These are phyloP conservation scores for Euphorbia tirucalli DNA, from an alignment of 345 rosid genomes.

Conservation along the genomic window DNA sequence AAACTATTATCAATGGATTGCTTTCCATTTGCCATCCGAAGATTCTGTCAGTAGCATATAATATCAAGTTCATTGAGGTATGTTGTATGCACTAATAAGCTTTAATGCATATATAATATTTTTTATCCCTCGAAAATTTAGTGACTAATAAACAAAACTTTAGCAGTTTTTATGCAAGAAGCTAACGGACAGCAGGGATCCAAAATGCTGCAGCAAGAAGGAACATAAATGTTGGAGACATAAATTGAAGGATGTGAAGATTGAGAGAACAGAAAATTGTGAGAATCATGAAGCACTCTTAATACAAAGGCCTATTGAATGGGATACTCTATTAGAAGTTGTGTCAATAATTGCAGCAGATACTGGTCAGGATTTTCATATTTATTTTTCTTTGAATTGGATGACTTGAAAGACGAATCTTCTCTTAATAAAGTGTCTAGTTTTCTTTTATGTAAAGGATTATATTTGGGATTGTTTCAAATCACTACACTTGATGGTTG, in stretches of 20 bases:
- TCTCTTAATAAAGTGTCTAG: too few species aligned
- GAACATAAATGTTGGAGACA: neutral
- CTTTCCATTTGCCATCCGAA: slow-evolving; percentile 1
- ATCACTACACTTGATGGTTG: too few species aligned
- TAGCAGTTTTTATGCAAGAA: neutral
- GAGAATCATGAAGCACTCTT: neutral
- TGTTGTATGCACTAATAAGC: too few species aligned
- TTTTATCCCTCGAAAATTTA: too few species aligned
- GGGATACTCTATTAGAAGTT: neutral
- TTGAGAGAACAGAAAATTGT: neutral
- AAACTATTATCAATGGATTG: neutral
- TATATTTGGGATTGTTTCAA: too few species aligned
- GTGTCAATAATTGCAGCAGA: neutral
- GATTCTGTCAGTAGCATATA: neutral
- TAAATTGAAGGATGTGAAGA: neutral
- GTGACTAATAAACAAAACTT: too few species aligned
- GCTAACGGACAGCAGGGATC: neutral
- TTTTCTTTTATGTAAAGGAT: too few species aligned
- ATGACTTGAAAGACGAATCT: neutral
- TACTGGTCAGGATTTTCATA: too few species aligned
- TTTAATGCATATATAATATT: too few species aligned
- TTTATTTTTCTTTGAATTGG: neutral
- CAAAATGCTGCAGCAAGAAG: neutral
- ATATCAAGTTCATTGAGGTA: neutral
- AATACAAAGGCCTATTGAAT: neutral